Evolutionary conservation across 2,329 filamentous ascomycete species (phyloP).

Genomic region (Fusarium nurragi): DNA sequence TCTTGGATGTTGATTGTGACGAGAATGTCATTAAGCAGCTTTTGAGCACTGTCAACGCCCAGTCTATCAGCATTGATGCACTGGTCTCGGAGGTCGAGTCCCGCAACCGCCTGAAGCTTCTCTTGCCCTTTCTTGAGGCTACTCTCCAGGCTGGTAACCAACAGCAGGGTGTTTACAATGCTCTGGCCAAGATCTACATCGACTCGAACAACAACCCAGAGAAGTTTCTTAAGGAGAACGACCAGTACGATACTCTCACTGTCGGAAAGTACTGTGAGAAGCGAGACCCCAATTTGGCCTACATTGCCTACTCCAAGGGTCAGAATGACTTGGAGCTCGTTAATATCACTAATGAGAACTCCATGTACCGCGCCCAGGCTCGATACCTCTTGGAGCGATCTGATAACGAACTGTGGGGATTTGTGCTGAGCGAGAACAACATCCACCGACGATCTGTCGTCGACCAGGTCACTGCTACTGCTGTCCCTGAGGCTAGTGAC

Average conservation of each 20-base stretch:
- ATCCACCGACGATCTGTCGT: conserved; percentile 92
- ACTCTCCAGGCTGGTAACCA: conserved; percentile 90
- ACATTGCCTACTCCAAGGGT: conserved; percentile 94
- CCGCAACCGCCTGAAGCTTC: conserved; percentile 92
- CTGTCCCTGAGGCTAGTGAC: conserved; percentile 90
- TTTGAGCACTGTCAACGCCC: conserved; percentile 82
- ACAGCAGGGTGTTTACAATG: conserved; percentile 96
- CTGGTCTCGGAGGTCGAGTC: conserved; percentile 95
- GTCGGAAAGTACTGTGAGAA: conserved; percentile 99
- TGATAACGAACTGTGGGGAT: conserved; percentile 90
- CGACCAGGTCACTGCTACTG: conserved; percentile 95
- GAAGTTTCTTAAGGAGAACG: conserved; percentile 96
- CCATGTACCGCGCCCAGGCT: conserved; percentile 99
- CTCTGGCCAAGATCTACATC: conserved; percentile 98
- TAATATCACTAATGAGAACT: conserved; percentile 98
- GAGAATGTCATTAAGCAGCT: conserved; percentile 96
- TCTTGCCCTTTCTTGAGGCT: conserved; percentile 94
- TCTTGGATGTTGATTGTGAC: conserved; percentile 97
- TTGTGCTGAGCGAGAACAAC: conserved; percentile 96
- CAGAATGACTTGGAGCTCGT: conserved; percentile 98
- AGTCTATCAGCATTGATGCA: conserved; percentile 91
- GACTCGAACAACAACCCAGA: conserved; percentile 98
- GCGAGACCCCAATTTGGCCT: conserved; percentile 93
- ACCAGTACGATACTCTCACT: conserved; percentile 89
- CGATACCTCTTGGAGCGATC: conserved; percentile 92